Evolutionary conservation across 352 stramenopile genomes (phyloP).

Genomic region (Globisporangium nunn): DNA sequence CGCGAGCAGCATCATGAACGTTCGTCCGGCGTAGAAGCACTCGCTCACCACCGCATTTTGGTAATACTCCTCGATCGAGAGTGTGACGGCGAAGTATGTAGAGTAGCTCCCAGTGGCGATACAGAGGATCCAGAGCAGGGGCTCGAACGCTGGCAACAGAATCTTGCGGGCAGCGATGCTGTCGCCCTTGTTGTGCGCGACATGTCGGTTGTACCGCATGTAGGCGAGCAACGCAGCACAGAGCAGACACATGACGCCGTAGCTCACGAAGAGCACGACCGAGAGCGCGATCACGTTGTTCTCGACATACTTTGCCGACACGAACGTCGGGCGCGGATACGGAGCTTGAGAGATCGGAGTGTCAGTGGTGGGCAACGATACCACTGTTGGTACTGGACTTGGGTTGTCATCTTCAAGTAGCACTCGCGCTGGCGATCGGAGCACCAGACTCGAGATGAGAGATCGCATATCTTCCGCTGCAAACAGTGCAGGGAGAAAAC

Average conservation of each 20-base stretch:
- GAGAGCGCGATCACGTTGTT: constrained; percentile 11
- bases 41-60: constrained; percentile 12
- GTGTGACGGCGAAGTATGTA: constrained; percentile 8
- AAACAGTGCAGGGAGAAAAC: too few species aligned
- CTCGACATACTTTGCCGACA: constrained; percentile 7
- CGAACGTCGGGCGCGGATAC: not conserved
- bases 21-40: constrained; percentile 20
- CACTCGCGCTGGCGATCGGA: not conserved
- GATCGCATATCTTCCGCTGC: not conserved
- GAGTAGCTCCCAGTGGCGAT: constrained; percentile 9
- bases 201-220: constrained; percentile 47
- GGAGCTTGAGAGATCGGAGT: not conserved
- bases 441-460: not conserved
- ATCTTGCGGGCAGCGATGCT: constrained; percentile 41
- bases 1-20: constrained; percentile 34
- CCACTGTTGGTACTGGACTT: too few species aligned
- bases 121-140: constrained; percentile 32
- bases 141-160: constrained; percentile 37
- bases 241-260: constrained; percentile 30
- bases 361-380: not conserved
- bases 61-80: constrained; percentile 9
- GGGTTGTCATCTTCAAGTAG: not conserved
- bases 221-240: constrained; percentile 37
- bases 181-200: constrained; percentile 38
- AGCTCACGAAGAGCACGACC: constrained; percentile 9